phyloP scores from a whole-genome alignment of 1,284 basidiomycete genomes.

The Laetiporus sulphureus region DNA sequence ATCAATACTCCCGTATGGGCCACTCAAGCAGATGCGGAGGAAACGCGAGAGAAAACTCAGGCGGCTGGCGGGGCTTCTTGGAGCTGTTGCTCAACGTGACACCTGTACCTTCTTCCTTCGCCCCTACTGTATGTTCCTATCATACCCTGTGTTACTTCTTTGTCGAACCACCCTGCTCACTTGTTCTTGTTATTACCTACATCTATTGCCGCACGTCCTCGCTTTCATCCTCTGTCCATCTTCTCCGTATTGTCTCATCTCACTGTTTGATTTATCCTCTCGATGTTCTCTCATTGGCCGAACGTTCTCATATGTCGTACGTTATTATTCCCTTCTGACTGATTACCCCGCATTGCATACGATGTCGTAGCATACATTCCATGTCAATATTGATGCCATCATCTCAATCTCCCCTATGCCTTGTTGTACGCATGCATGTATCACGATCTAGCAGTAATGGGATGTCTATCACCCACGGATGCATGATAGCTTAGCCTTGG shows the following conservation, averaged over 20 bases:
- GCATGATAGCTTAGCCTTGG: no score
- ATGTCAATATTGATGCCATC: constrained; percentile 18
- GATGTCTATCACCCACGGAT: no score
- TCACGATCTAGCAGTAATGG: no score
- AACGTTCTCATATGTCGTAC: no score
- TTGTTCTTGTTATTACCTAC: no score
- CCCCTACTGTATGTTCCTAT: constrained; percentile 3
- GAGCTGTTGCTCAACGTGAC: constrained; percentile 56
- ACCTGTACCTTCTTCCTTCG: constrained; percentile 6
- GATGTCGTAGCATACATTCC: constrained; percentile 18
- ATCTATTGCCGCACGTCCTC: not conserved
- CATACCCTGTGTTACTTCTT: no score
- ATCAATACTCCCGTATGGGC: constrained; percentile 62
- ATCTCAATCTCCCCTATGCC: no score
- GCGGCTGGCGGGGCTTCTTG: constrained; percentile 42
- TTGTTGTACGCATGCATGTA: no score
- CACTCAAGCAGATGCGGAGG: constrained; percentile 74
- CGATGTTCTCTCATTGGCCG: no score
- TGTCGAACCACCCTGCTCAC: no score
- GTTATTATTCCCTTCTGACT: no score
- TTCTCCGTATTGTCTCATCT: constrained; percentile 14
- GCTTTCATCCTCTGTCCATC: constrained; percentile 1
- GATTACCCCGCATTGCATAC: no score
- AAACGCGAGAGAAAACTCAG: constrained; percentile 60
- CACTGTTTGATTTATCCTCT: constrained; percentile 16